These are phyloP conservation scores for Phoenix dactylifera DNA, from an alignment of 176 grass and related monocot species.

Conservation along the genomic window DNA sequence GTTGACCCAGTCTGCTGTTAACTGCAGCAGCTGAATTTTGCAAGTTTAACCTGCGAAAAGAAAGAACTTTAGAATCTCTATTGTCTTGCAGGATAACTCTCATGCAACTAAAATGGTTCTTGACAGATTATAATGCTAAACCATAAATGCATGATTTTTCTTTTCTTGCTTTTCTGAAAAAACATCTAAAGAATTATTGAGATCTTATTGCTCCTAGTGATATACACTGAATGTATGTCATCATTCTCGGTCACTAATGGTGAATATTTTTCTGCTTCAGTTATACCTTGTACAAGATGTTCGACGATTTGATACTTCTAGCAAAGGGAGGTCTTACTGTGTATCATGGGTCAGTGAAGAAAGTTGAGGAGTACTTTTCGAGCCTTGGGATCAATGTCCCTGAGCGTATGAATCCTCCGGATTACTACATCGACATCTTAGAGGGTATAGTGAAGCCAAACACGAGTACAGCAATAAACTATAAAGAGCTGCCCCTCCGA, in stretches of 20 bases:
- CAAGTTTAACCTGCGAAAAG: too few species aligned
- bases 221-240: too few species aligned
- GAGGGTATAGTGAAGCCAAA: conserved; percentile 68
- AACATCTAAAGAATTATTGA: conserved; percentile 1
- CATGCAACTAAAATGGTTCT: too few species aligned
- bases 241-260: too few species aligned
- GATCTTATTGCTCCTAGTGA: too few species aligned
- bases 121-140: not conserved
- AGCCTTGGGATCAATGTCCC: conserved; percentile 57
- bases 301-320: conserved; percentile 85
- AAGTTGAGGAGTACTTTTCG: conserved; percentile 79
- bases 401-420: conserved; percentile 75
- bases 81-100: too few species aligned
- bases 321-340: conserved; percentile 72
- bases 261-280: conserved; percentile 31
- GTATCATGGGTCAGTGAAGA: conserved; percentile 73
- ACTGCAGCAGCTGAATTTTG: too few species aligned
- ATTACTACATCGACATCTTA: conserved; percentile 89
- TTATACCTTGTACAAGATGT: conserved; percentile 71
- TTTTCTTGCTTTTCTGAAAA: not conserved
- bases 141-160: not conserved
- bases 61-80: too few species aligned
- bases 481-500: conserved; percentile 66
- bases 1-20: too few species aligned
- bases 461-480: conserved; percentile 26